Evolutionary conservation across 2,329 filamentous ascomycete genomes (phyloP), one percentile per base, ranked within the genome.

Genomic region (Pyricularia sp.): DNA sequence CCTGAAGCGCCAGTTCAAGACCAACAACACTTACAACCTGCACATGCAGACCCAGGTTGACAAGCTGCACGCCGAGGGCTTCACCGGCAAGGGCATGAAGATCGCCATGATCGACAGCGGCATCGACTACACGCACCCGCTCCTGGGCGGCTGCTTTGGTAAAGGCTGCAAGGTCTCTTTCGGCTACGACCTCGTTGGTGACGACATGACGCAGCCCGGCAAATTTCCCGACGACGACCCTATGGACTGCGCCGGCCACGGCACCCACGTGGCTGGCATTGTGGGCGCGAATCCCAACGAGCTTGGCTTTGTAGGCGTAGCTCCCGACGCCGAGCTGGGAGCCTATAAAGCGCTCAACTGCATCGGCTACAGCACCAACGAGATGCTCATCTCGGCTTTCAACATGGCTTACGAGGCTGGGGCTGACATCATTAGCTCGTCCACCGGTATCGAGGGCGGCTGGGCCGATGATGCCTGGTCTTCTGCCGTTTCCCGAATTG

Each of bases 81-180:
- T 81, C n/a, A 82, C 78, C 1, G 83, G 83, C 25, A 78, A 81
- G 65, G 82, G 82, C 0, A 73, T 82, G 42, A 78, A 77, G 30
- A 76, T 85, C n/a, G 81, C 76, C 9, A 73, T 84, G 28, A 74
- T 83, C 64, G 79, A 82, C 70, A 74, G 72, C 0, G 74, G 75
- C 14, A 76, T 85, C 33, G 84, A 86, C 72, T 85, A 85, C 72
- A 78, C 73, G 14, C 83, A 84, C 69, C 82, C 83, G 10, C 81
- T 82, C 10, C 79, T 86, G 1, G 84, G 84, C 14, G 83, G 83
- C 6, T 82, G 83, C 68, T 86, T 85, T 70, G 84, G 84, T 3
- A 72, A 77, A n/a, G 83, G 82, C 0, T 84, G 79, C 71, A 77
- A 83, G 31, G 79, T 86, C 14, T 76, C 78, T 7, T 79, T 79